Conservation (phyloP, 2,329 filamentous ascomycete genomes). For the Aspergillus fructus region DNA sequence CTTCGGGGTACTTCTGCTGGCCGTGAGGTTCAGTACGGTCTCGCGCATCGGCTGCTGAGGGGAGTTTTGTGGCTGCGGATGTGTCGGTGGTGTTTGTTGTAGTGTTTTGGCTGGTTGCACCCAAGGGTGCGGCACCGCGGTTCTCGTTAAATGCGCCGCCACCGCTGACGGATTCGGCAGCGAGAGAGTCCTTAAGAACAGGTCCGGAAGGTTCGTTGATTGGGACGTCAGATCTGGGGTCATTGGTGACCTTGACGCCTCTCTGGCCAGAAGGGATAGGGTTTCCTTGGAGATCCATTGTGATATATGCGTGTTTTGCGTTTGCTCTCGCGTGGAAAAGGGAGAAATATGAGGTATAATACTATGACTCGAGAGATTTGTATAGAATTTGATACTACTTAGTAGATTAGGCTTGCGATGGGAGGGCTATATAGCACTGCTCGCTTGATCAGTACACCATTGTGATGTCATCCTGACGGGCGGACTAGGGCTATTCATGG, state of each 20-base stretch:
- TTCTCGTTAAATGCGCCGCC: slow-evolving; percentile 64
- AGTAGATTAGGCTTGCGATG: not conserved
- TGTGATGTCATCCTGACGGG: slow-evolving; percentile 16
- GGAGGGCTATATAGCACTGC: slow-evolving; percentile 8
- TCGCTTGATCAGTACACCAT: not conserved
- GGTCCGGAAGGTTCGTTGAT: slow-evolving; percentile 63
- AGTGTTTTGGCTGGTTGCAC: slow-evolving; percentile 52
- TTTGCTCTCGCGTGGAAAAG: not conserved
- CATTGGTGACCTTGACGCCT: slow-evolving; percentile 47
- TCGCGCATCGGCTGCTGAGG: slow-evolving; percentile 48
- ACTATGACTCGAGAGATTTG: not conserved
- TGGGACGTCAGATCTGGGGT: slow-evolving; percentile 49
- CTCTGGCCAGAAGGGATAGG: slow-evolving; percentile 31
- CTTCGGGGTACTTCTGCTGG: slow-evolving; percentile 44
- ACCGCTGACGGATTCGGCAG: slow-evolving; percentile 65
- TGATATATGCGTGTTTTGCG: slow-evolving; percentile 14
- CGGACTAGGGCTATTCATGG: not conserved
- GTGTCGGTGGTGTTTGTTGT: slow-evolving; percentile 59
- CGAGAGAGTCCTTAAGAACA: slow-evolving; percentile 69
- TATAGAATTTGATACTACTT: not conserved
- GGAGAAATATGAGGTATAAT: not conserved
- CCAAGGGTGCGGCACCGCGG: slow-evolving; percentile 50
- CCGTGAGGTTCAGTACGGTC: slow-evolving; percentile 46
- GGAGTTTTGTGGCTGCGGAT: slow-evolving; percentile 52
- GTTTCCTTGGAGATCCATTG: slow-evolving; percentile 43